phyloP scores from a whole-genome alignment of 208 protist genomes.

The Strigomonas galati region DNA sequence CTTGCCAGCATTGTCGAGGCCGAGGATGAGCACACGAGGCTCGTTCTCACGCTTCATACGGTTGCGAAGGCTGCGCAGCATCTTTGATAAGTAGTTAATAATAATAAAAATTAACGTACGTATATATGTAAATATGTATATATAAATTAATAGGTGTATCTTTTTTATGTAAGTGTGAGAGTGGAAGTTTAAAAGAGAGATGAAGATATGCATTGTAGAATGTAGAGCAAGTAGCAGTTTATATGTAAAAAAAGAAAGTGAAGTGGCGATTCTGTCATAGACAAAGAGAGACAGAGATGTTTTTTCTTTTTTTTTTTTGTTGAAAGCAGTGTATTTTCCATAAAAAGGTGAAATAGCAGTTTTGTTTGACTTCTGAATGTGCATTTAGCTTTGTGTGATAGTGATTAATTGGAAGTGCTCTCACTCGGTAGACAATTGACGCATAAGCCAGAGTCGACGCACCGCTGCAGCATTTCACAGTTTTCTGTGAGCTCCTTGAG shows the following conservation, averaged over 20 bases:
- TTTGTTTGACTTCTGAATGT: background rate
- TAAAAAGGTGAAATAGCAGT: background rate
- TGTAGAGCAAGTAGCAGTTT: background rate
- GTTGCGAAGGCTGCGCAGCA: slow-evolving; percentile 84
- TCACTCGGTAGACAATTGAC: too few relatives aligned
- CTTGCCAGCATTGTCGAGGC: slow-evolving; percentile 96
- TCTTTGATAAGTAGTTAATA: slow-evolving; percentile 17
- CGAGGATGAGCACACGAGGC: slow-evolving; percentile 93
- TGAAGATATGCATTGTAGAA: background rate
- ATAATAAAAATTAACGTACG: background rate
- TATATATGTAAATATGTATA: slow-evolving; percentile 9
- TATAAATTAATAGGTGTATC: background rate
- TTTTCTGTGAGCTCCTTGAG: background rate
- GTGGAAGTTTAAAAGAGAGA: slow-evolving; percentile 1
- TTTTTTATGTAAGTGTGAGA: slow-evolving; percentile 7
- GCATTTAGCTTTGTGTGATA: too few relatives aligned
- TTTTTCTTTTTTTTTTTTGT: background rate
- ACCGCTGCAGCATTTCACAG: slow-evolving; percentile 18
- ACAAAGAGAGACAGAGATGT: slow-evolving; percentile 8
- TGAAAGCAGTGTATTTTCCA: background rate
- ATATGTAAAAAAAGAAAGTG: slow-evolving; percentile 3
- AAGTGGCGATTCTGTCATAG: background rate
- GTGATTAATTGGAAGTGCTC: too few relatives aligned
- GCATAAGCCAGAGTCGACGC: slow-evolving; percentile 1
- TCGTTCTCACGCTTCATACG: slow-evolving; percentile 91